Base-by-base conservation (phyloP, 75 land plant species). In the Pinus taeda region DNA sequence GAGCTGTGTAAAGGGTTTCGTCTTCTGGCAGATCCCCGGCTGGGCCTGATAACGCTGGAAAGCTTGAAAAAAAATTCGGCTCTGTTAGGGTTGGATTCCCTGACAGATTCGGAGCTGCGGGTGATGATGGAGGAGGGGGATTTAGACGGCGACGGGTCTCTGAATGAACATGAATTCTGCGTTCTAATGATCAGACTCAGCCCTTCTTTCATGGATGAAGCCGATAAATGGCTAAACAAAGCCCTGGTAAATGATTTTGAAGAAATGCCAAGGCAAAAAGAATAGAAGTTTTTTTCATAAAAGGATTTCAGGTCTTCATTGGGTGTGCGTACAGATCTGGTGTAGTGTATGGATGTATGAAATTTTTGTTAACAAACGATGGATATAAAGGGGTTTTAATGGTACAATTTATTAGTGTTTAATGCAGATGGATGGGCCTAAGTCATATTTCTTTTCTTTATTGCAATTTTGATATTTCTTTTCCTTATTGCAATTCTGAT, bases 1-100 rank as follows among this genome's bases (percentile, higher is more conserved):
- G 95, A 93, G 88, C 88, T 93, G 13, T 85, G 85, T 79, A 91
- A 89, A 11, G 93, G 93, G 69, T 93, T 93, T 58, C 76, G 70
- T 49, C 77, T 87, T 71, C 76, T 93, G 60, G 83, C 79, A 74
- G 93, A 91, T 71, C 63, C 78, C 12, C 67, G 69, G 24, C 77
- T 67, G 37, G 82, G 83, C 4, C 59, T 88, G 62, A 93, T 93
- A 75, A 93, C 95, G 2, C 72, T 88, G 26, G 86, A 82, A 66
- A 93, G 95, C 83, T 76, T 93, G 83, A 86, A 78, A 86, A 83
- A 59, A 66, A 88, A 89, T 61, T 74, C 89, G 4, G 77, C 79
- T 12, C n/a, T 76, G 61, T 60, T 90, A 53, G 93, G 93, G 33
- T 66, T 93, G 71, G 73, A 83, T 13, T 82, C 61, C 4, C 55